Evolutionary conservation across 345 rosid species (phyloP).

Genomic region (Triadica sebifera): DNA sequence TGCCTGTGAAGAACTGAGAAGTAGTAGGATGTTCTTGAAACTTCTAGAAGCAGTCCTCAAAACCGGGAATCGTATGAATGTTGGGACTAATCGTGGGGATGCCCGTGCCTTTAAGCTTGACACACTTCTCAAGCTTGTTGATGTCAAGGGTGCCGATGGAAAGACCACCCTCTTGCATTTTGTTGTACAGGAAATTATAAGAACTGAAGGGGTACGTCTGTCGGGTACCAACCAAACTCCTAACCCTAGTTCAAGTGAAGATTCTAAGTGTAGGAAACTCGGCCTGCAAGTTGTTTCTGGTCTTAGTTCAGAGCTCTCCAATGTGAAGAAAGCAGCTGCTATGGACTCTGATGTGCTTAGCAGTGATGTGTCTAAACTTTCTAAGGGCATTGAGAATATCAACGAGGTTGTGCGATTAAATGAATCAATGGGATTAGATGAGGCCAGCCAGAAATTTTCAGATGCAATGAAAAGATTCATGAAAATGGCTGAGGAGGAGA

Average conservation of each 20-base stretch:
- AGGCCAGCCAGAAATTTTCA: slow-evolving; percentile 51
- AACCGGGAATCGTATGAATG: slow-evolving; percentile 99
- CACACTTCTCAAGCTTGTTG: slow-evolving; percentile 90
- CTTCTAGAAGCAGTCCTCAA: slow-evolving; percentile 93
- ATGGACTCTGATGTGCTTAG: slow-evolving; percentile 93
- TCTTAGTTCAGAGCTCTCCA: slow-evolving; percentile 66
- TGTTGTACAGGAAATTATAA: slow-evolving; percentile 92
- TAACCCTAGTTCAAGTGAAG: slow-evolving; percentile 44
- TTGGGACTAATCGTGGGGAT: slow-evolving; percentile 96
- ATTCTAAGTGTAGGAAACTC: slow-evolving; percentile 72
- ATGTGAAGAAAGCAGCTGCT: slow-evolving; percentile 94
- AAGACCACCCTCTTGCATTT: slow-evolving; percentile 96
- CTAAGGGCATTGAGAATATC: slow-evolving; percentile 58
- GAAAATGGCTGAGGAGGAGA: slow-evolving; percentile 73
- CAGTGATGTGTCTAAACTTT: slow-evolving; percentile 79
- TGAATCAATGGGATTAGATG: slow-evolving; percentile 37
- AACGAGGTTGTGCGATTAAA: slow-evolving; percentile 48
- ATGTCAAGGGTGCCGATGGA: slow-evolving; percentile 94
- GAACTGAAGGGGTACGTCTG: slow-evolving; percentile 87
- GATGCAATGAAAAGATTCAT: slow-evolving; percentile 70
- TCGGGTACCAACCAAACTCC: slow-evolving; percentile 46
- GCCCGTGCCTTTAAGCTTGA: slow-evolving; percentile 99
- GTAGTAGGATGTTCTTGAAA: slow-evolving; percentile 85
- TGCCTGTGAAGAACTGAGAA: slow-evolving; percentile 94
- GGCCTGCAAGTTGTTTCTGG: slow-evolving; percentile 94